These are phyloP conservation scores for Trametes coccinea DNA, from an alignment of 768 basidiomycete genomes.

Conservation along the genomic window DNA sequence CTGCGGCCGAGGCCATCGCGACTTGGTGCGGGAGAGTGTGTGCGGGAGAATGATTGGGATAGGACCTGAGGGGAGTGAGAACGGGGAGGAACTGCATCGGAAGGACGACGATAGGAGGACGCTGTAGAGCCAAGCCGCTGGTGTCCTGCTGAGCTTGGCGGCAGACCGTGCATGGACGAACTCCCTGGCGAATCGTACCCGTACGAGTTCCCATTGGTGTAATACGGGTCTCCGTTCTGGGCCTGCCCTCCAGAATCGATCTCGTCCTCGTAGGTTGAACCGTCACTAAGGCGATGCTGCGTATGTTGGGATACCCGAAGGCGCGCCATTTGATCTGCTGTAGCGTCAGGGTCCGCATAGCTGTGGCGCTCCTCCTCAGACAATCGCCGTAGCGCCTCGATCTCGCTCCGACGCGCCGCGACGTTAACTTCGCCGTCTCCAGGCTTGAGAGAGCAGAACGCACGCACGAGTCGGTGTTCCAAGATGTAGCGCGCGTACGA, in stretches of 20 bases:
- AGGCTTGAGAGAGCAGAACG: constrained; percentile 81
- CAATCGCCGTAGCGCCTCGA: constrained; percentile 48
- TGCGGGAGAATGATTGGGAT: constrained; percentile 28
- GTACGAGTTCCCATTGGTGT: constrained; percentile 20
- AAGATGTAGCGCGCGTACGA: constrained; percentile 76
- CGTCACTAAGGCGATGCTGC: constrained; percentile 55
- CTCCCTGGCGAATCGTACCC: constrained; percentile 18
- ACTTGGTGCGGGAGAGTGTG: constrained; percentile 19
- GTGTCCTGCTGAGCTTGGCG: constrained; percentile 14
- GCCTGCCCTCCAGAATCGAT: constrained; percentile 4
- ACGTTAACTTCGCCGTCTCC: constrained; percentile 80
- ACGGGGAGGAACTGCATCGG: constrained; percentile 9
- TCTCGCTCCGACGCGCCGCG: constrained; percentile 57
- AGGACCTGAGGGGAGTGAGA: constrained; percentile 15
- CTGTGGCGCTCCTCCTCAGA: constrained; percentile 22
- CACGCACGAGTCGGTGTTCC: constrained; percentile 75
- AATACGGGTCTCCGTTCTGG: constrained; percentile 8
- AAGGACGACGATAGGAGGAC: constrained; percentile 20
- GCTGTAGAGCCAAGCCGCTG: constrained; percentile 18
- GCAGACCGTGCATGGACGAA: constrained; percentile 11
- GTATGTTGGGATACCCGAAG: constrained; percentile 48
- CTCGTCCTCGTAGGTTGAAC: constrained; percentile 51
- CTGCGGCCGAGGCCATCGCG: constrained; percentile 20
- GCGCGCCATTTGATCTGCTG: constrained; percentile 47
- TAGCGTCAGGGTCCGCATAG: constrained; percentile 37